phyloP scores from a whole-genome alignment of 2,329 filamentous ascomycete genomes.

The Aurifilum marmelostoma region DNA sequence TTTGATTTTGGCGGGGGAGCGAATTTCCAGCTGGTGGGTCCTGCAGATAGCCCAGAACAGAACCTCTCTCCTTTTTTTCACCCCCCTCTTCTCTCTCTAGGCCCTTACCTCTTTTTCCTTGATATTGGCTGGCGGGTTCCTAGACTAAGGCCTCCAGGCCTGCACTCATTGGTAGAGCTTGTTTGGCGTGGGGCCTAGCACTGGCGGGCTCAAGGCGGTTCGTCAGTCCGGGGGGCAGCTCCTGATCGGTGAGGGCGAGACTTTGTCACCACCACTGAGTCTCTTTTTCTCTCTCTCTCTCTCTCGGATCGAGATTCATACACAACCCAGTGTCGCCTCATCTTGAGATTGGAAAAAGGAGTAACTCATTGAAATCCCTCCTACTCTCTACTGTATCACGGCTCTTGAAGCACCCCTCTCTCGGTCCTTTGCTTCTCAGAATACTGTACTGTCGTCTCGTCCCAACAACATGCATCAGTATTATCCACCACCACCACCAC shows the following conservation, averaged over 20 bases:
- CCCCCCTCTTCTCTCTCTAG: too few species aligned
- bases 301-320: too few species aligned
- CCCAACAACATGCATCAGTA: too few species aligned
- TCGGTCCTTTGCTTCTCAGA: too few species aligned
- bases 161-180: slow-evolving; percentile 7
- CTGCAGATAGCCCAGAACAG: not conserved
- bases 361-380: too few species aligned
- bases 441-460: not conserved
- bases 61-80: not conserved
- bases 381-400: too few species aligned
- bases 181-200: not conserved
- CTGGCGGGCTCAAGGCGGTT: not conserved
- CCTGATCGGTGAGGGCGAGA: too few species aligned
- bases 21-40: slow-evolving; percentile 14
- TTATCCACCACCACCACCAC: not conserved
- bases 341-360: too few species aligned
- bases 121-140: not conserved
- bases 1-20: slow-evolving; percentile 14
- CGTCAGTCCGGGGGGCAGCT: too few species aligned
- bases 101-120: not conserved
- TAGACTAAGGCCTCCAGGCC: not conserved
- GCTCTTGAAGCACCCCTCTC: too few species aligned
- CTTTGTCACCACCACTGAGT: not conserved
- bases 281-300: too few species aligned
- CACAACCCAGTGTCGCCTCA: too few species aligned